Base-by-base conservation (phyloP, 1,139 yeast species). In the Candida glucosophila region DNA sequence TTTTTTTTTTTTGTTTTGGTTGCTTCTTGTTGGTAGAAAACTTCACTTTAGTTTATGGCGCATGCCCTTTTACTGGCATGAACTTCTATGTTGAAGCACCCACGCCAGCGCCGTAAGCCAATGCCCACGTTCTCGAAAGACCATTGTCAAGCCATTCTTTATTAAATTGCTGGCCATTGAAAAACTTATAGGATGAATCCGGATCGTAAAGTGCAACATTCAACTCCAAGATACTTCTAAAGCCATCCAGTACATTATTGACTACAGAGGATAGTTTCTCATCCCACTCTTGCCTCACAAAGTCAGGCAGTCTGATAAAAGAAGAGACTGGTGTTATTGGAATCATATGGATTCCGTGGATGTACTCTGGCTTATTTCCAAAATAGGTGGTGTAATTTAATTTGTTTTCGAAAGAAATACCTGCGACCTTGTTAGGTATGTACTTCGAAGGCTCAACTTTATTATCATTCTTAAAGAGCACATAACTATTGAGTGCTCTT, bases 321-420 rank as follows among this genome's bases (percentile, higher is more conserved):
- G 41, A 34, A 9, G 42, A 36, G 9, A 32, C 39, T 4, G 48
- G 39, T 5, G 47, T 43, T 14, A 41, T 40, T 13, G 49, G 48
- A 15, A 43, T 26, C 48, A 43, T 43, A 24, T 43, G 47, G 14
- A 43, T 42, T 4, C 49, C 49, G 17, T 43, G 47, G 11, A 41
- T 42, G 22, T 39, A 43, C 25, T 41, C 38, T 13, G 27, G 24
- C 8, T 27, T 18, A 15, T 28, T 30, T 12, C 95, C 95, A 44
- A 86, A 86, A 55, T 77, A 86, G 2, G 96, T 86, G 2, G 94
- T 81, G 54, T 81, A 90, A 40, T 81, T 93, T 29, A 80, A 54
- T 56, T 86, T 85, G 53, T 85, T 83, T 49, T 83, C 94, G 49
- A 73, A 76, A 25, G 74, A 42, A 22, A 79, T 78, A 31, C 90